Evolutionary conservation across 768 basidiomycete genomes (phyloP), one percentile per base, ranked within the genome.

Genomic region (Astraeus odoratus): DNA sequence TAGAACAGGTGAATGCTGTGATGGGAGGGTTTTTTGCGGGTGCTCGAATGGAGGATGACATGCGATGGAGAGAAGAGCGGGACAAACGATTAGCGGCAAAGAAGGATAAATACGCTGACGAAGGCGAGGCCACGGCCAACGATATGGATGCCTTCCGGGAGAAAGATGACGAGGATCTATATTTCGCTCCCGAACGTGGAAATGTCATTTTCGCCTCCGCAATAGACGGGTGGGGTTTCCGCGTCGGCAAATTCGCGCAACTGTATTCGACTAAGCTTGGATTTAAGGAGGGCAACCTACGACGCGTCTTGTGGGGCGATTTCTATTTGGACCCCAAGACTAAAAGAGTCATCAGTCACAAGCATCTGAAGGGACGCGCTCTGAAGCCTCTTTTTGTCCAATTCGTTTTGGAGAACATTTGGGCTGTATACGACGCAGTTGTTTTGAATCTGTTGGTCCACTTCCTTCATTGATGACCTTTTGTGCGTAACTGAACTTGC

Each of bases 201-300:
- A 98, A 97, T 59, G 96, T 99, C 35, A 75, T 98, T 25, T 99
- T 99, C 59, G 88, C 94, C 0, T 92, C 87, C 24, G 96, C 95
- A 3, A 80, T 97, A 45, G 92, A 97, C 52, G 93, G 95, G 4
- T 98, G 95, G 95, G 96, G 94, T 0, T 99, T 99, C 68, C 78
- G 95, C 35, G 74, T 97, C 7, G 82, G 84, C 36, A 90, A 90
- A 59, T 99, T 99, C 57, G 92, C 96, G 0, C 83, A 93, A 59
- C 70, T 98, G 8, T 98, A 93, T 64, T 86, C 89, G 0, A 72
- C 78, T 30, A 97, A 95, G 63, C 75, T 99, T 10, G 87, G 89
- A 22, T 84, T 98, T 57, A 86, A 87, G 60, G 95, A 97, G 66
- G 72, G 71, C 5, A 94, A 88, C 57, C 68, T 99, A 29, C 74